Evolutionary conservation across 1,284 basidiomycete species (phyloP).

Genomic region (Athelia sp.): DNA sequence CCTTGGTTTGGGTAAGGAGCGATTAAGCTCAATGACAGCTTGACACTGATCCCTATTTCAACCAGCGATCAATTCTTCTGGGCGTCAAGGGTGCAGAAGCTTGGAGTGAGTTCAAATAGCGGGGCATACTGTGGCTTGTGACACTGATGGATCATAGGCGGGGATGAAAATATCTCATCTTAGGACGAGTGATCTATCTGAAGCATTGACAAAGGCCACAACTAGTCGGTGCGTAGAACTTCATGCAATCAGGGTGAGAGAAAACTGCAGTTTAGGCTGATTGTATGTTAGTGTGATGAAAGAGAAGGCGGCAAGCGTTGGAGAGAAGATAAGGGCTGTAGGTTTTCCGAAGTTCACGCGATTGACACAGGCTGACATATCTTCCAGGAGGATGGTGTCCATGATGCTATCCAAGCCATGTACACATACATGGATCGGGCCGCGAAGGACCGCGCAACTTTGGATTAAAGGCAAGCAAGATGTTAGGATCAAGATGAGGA

Average conservation of each 20-base stretch:
- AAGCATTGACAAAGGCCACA: slow-evolving; percentile 52
- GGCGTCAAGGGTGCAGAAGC: slow-evolving; percentile 60
- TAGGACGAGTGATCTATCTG: slow-evolving; percentile 43
- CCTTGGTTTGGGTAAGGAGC: slow-evolving; percentile 54
- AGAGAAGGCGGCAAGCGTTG: slow-evolving; percentile 59
- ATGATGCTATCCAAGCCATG: slow-evolving; percentile 42
- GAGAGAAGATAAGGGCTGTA: slow-evolving; percentile 55
- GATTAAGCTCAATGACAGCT: too few species aligned
- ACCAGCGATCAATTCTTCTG: slow-evolving; percentile 77
- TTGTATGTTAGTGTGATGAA: slow-evolving; percentile 39
- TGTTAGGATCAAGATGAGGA: too few species aligned
- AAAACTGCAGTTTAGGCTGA: too few species aligned
- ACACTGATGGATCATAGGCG: slow-evolving; percentile 24
- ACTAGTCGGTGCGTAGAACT: slow-evolving; percentile 20
- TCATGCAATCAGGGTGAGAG: too few species aligned
- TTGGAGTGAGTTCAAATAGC: slow-evolving; percentile 37
- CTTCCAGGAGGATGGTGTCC: slow-evolving; percentile 44
- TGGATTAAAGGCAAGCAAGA: neutral
- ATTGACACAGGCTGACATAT: neutral
- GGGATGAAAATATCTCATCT: slow-evolving; percentile 47
- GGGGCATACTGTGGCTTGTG: neutral
- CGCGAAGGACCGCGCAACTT: slow-evolving; percentile 6
- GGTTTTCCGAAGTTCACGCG: slow-evolving; percentile 13
- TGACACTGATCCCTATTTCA: too few species aligned
- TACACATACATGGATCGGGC: slow-evolving; percentile 46